phyloP scores from a whole-genome alignment of 2,329 filamentous ascomycete species.

The Fusarium sacchari region DNA sequence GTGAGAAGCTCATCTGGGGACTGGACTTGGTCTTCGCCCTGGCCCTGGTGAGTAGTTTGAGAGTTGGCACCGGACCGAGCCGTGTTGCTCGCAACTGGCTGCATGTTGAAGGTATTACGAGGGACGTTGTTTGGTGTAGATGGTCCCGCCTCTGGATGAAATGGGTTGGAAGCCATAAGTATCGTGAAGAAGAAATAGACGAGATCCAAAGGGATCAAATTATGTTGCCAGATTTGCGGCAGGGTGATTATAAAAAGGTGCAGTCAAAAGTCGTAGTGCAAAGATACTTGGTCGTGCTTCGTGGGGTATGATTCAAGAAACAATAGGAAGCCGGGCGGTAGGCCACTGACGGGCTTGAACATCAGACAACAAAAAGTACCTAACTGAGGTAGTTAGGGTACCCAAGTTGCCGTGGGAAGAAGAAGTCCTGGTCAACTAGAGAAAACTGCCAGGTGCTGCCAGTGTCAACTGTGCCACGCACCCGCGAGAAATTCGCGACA shows the following conservation, averaged over 20 bases:
- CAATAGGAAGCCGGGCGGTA: background rate
- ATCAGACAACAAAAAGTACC: background rate
- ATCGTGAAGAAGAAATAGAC: background rate
- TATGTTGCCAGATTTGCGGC: background rate
- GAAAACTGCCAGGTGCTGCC: background rate
- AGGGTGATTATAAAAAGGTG: background rate
- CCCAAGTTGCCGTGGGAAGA: background rate
- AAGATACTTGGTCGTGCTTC: background rate
- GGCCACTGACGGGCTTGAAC: background rate
- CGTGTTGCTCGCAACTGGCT: background rate
- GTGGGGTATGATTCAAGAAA: background rate
- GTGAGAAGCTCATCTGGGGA: background rate
- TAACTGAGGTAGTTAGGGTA: background rate
- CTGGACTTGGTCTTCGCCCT: background rate
- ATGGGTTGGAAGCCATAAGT: constrained; percentile 9
- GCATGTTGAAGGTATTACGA: background rate
- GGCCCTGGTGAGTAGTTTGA: background rate
- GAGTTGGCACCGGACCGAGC: background rate
- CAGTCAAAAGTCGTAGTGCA: background rate
- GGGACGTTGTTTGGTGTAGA: background rate
- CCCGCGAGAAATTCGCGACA: background rate
- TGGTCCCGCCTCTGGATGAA: background rate
- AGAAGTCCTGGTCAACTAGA: background rate
- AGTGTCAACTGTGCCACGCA: constrained; percentile 5
- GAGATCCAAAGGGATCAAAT: background rate